These are phyloP conservation scores for Sisymbrium altissimum DNA, from an alignment of 345 rosid genomes.

Conservation along the genomic window DNA sequence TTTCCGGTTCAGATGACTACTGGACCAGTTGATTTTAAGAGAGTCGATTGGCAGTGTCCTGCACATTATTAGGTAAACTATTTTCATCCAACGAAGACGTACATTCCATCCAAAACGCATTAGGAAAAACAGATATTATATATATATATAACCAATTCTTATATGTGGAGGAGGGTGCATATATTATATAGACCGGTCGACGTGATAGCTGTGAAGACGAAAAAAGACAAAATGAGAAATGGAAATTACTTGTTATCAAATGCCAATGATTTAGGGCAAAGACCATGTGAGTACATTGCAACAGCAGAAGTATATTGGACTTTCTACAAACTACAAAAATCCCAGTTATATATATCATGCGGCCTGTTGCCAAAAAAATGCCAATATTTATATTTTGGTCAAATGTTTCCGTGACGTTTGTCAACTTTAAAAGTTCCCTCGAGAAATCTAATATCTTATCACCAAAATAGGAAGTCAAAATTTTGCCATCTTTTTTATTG, in stretches of 20 bases:
- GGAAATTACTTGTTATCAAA: conserved; percentile 26
- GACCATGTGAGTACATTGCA: conserved; percentile 26
- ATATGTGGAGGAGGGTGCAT: conserved; percentile 22
- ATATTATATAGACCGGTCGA: conserved; percentile 12
- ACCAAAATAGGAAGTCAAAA: conserved; percentile 28
- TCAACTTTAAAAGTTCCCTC: conserved; percentile 27
- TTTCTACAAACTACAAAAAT: conserved; percentile 8
- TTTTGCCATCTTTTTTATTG: background rate
- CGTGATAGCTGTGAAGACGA: conserved; percentile 24
- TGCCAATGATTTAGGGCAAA: conserved; percentile 31
- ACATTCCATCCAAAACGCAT: background rate
- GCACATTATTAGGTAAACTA: conserved; percentile 8
- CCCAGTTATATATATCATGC: conserved; percentile 14
- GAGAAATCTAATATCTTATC: conserved; percentile 22
- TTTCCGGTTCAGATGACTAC: conserved; percentile 8
- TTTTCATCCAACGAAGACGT: background rate
- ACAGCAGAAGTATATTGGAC: conserved; percentile 20
- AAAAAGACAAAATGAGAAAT: conserved; percentile 15
- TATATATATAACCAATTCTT: background rate
- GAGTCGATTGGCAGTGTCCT: conserved; percentile 12
- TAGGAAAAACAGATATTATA: background rate
- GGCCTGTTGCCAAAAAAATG: too few species aligned
- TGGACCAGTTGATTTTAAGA: conserved; percentile 9
- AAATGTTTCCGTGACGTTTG: conserved; percentile 27
- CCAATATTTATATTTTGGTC: conserved; percentile 17